Base-by-base conservation (phyloP, 208 protist genomes). In the Trypanosoma theileri region DNA sequence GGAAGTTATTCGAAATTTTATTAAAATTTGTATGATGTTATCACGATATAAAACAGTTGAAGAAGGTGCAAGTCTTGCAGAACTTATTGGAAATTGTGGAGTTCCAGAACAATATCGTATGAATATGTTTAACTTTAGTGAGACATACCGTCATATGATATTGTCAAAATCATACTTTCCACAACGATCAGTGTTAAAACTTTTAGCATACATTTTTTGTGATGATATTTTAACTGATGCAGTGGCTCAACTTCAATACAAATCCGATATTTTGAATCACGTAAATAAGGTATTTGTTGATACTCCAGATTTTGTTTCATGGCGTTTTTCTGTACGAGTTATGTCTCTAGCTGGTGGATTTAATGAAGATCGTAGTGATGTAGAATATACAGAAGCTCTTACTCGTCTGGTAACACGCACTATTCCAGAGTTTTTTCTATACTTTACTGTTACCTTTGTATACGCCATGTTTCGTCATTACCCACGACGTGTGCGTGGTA, bases 111-210 rank as follows among this genome's bases (percentile, higher is more conserved):
- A 89, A 56, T 92, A 96, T 75, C 84, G 88, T 4, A 81, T 86
- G 79, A 79, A 81, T 45, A 89, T 94, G 81, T 93, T 94, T 75
- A 93, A 91, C 71, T 92, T 91, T 69, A 92, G 85, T 51, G 88
- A 94, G 65, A 89, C 87, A 26, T 96, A 93, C 67, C 80, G 87
- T 7, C 89, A 93, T 71, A 92, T 96, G 87, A 88, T 96, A 66
- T 67, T 94, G 17, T 93, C 86, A 10, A 82, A 82, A 40, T 93
- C 86, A 8, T 91, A 89, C 73, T 96, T 96, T 58, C 78, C 85
- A 21, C 87, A 95, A 75, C 78, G 91, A 12, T 81, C 89, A 19
- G 91, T 93, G 11, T 68, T 94, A 35, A 84, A 79, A 16, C 70
- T 94, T 41, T 67, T 96, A 52, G 77, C 89, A 42, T 95, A 95